Evolutionary conservation across 257 asterid species (phyloP), one percentile per base, ranked within the genome.

Genomic region (Solanum piurae): DNA sequence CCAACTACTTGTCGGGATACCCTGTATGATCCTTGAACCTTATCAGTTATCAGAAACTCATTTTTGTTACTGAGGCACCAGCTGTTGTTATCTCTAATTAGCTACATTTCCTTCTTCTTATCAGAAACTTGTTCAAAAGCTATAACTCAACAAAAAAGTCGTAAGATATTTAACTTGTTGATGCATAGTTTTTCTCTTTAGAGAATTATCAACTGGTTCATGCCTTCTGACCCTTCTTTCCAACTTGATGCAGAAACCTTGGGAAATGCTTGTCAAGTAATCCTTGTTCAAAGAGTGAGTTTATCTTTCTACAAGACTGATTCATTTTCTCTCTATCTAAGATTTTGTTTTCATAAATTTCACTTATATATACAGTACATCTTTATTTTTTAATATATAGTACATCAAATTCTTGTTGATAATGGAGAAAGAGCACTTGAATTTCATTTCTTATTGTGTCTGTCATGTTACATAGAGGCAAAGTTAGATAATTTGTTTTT

Each of bases 91-190:
- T 49, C 60, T 49, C 42, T 21, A 55, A n/a, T n/a, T n/a, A 8
- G 66, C 73, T 11, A 33, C 36, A 46, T 21, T 89, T 52, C 66
- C 52, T 72, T 87, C 12, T 73, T 33, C 58, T 68, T 36, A 55
- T 84, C 95, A 94, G 97, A 86, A 94, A 94, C 89, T 89, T 94
- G 91, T 94, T 91, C 91, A 91, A 91, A 91, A 91, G 93, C 93
- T 91, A 75, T 84, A 88, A 77, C 21, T 86, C 86, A 16, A 55
- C 72, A 66, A 91, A 90, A 18, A 83, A 80, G 1, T 55, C 14
- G 97, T 94, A 88, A 93, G 94, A 44, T 27, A 5, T 86, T 37
- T 79, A 60, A 13, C n/a, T 55, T 69, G 3, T 42, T 25, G 85
- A 16, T 42, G 27, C 66, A 44, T 44, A 2, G 3, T 79, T 18